Percentiles rank a stretch among this genome's conserved stretches.
phyloP scores from a whole-genome alignment of 2,329 filamentous ascomycete genomes.

The Intubia oerlemansii region DNA sequence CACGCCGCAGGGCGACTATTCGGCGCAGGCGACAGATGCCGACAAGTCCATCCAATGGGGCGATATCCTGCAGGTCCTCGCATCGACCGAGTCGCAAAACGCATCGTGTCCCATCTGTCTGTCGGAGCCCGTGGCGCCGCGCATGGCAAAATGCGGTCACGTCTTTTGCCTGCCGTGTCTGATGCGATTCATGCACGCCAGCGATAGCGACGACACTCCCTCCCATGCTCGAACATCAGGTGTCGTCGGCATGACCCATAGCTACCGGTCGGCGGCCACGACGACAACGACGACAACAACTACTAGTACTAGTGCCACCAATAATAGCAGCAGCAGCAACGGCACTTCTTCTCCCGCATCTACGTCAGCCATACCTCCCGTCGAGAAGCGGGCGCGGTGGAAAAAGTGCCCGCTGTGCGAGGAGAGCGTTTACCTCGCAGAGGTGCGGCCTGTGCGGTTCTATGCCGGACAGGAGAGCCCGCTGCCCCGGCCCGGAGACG shows the following conservation, averaged over 20 bases:
- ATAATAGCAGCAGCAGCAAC: background rate
- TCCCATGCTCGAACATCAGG: too few species aligned
- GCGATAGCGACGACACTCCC: constrained; percentile 48
- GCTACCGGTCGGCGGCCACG: too few species aligned
- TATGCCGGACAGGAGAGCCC: constrained; percentile 75
- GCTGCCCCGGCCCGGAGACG: constrained; percentile 60
- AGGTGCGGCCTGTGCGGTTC: constrained; percentile 75
- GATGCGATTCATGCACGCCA: constrained; percentile 86
- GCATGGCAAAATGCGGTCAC: constrained; percentile 94
- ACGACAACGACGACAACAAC: background rate
- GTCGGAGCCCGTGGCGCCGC: constrained; percentile 74
- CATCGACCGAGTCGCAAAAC: constrained; percentile 70
- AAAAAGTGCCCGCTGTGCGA: constrained; percentile 96
- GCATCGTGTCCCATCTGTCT: constrained; percentile 89
- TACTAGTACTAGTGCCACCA: background rate
- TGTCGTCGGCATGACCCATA: too few species aligned
- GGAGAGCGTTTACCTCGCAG: constrained; percentile 79
- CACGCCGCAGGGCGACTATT: constrained; percentile 59
- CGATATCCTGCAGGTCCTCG: constrained; percentile 76
- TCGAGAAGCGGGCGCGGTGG: constrained; percentile 23
- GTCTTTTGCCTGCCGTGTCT: constrained; percentile 91
- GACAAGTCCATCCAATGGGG: constrained; percentile 84
- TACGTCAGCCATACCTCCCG: background rate
- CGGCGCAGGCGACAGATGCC: constrained; percentile 60
- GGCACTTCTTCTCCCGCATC: too few species aligned